These are phyloP conservation scores for Tetrahymena borealis DNA, from an alignment of 73 alveolate species.

Conservation along the genomic window DNA sequence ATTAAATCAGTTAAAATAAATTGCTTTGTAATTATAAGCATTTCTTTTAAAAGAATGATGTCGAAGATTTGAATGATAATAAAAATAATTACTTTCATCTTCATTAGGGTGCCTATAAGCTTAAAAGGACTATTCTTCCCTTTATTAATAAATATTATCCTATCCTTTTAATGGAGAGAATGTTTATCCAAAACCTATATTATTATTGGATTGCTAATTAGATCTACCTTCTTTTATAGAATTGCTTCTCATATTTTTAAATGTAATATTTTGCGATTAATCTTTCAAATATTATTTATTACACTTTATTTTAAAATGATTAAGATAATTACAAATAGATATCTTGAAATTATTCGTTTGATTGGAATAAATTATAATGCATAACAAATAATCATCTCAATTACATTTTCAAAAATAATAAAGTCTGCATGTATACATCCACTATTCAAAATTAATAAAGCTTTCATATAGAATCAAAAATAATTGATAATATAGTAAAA, in stretches of 20 bases:
- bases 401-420: background rate
- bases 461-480: background rate
- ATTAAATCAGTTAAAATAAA: no score
- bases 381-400: background rate
- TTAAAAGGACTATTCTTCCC: background rate
- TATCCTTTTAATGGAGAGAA: background rate
- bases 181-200: background rate
- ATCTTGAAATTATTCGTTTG: background rate
- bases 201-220: background rate
- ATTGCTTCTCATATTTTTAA: background rate
- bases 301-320: background rate
- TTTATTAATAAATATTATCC: background rate
- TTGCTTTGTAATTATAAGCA: no score
- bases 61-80: no score
- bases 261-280: no score
- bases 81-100: background rate
- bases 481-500: background rate
- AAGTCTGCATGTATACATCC: background rate
- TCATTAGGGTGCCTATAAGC: background rate
- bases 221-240: background rate
- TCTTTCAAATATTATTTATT: background rate
- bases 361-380: background rate
- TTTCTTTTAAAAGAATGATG: no score
- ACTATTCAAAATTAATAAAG: background rate
- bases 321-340: background rate